Evolutionary conservation across 2,329 filamentous ascomycete species (phyloP), one percentile per base, ranked within the genome.

Genomic region (Xylaria sp.): DNA sequence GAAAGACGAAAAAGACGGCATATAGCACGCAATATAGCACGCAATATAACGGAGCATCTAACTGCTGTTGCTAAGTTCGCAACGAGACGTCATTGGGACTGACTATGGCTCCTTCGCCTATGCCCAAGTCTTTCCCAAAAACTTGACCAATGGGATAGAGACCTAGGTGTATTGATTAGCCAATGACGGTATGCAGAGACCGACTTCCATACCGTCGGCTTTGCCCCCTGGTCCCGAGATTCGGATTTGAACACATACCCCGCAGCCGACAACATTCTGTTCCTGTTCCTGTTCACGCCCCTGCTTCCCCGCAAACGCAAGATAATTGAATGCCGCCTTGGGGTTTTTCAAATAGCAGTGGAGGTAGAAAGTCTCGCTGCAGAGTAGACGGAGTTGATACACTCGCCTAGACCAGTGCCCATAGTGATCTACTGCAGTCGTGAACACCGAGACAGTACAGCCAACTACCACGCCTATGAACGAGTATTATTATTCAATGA

Each of bases 21-120:
- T 34, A 18, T 32, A 68, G 28, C 60, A 64, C 60, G 66, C 50
- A 64, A 68, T 64, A 2, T 1, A 25, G 4, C 10, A 46, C 60
- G 66, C 50, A 64, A 68, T 64, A 2, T 1, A 25, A 2, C 10
- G 37, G 13, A 46, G 34, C 25, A 18, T 8, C 8, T 37, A 32
- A 37, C 18, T 34, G 9, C 18, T 12, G 8, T 28, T n/a, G 32
- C 32, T n/a, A 37, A 55, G 9, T 37, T 37, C 52, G 52, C 4
- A 18, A 37, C 10, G 37, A 28, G 32, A 57, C 15, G 44, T 50
- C 44, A 63, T 56, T 13, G 23, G 12, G 20, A 34, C n/a, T 15
- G 48, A 23, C 23, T 12, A 44, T 63, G 50, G 37, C 18, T 63
- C n/a, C n/a, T 57, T 37, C 20, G 41, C 41, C 41, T 5, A 8